Evolutionary conservation across 2,329 filamentous ascomycete genomes (phyloP).

Genomic region (Samsoniella hepiali): DNA sequence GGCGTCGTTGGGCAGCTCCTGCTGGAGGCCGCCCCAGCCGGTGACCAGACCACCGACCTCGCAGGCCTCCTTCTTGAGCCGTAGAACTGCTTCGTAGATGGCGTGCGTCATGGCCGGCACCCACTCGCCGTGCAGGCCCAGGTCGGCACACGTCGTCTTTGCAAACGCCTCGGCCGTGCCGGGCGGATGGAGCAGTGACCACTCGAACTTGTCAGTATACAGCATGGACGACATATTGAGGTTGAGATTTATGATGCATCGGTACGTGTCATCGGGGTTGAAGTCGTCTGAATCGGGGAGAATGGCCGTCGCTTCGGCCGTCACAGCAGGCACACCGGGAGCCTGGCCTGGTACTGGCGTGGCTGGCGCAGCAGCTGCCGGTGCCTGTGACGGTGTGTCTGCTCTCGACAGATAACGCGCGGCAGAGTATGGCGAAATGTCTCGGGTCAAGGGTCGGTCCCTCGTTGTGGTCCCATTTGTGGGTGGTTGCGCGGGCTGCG

Average conservation of each 20-base stretch:
- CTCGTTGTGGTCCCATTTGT: slow-evolving; percentile 23
- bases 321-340: slow-evolving; percentile 51
- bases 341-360: slow-evolving; percentile 46
- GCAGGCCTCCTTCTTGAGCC: slow-evolving; percentile 92
- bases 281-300: slow-evolving; percentile 63
- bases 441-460: slow-evolving; percentile 33
- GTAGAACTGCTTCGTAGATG: slow-evolving; percentile 91
- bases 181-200: slow-evolving; percentile 88
- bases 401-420: slow-evolving; percentile 43
- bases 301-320: slow-evolving; percentile 66
- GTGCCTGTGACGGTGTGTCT: slow-evolving; percentile 53
- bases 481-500: slow-evolving; percentile 16
- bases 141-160: slow-evolving; percentile 85
- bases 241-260: slow-evolving; percentile 86
- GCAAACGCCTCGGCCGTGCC: slow-evolving; percentile 92
- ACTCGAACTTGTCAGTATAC: slow-evolving; percentile 97
- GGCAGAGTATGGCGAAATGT: slow-evolving; percentile 38
- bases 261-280: slow-evolving; percentile 91
- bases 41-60: slow-evolving; percentile 85
- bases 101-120: slow-evolving; percentile 90
- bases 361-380: slow-evolving; percentile 47
- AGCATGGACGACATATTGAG: slow-evolving; percentile 88
- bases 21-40: slow-evolving; percentile 56
- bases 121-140: slow-evolving; percentile 90
- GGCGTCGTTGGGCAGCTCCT: slow-evolving; percentile 84